phyloP scores from a whole-genome alignment of 2,329 filamentous ascomycete species.

The Tolypocladium tropicale region DNA sequence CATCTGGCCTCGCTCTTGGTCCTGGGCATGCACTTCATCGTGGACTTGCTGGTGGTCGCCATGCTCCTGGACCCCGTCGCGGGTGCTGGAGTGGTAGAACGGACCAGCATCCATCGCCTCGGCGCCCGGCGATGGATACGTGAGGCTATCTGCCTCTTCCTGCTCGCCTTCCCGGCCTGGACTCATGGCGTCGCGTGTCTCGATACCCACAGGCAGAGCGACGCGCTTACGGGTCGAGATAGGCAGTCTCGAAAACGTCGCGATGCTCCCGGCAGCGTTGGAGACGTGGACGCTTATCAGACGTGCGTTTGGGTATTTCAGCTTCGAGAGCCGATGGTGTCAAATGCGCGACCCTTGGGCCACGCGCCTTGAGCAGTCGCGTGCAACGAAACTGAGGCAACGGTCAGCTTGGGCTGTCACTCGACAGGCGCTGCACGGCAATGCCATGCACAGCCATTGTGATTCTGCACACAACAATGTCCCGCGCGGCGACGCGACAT shows the following conservation, averaged over 20 bases:
- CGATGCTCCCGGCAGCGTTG: neutral
- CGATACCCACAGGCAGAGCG: neutral
- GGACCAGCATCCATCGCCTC: constrained; percentile 32
- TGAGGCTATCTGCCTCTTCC: constrained; percentile 25
- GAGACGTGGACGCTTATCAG: neutral
- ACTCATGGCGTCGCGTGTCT: constrained; percentile 14
- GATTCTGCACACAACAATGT: constrained; percentile 1
- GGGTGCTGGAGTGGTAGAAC: constrained; percentile 31
- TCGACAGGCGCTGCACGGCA: neutral
- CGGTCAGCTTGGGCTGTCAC: constrained; percentile 9
- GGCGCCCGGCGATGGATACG: constrained; percentile 36
- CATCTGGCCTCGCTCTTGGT: constrained; percentile 20
- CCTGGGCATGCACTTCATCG: constrained; percentile 17
- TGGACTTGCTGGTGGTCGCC: constrained; percentile 19
- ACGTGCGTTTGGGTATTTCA: neutral
- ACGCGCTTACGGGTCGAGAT: neutral
- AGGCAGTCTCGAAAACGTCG: neutral
- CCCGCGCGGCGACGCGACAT: neutral
- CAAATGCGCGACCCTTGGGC: constrained; percentile 1
- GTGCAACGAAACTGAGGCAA: constrained; percentile 7
- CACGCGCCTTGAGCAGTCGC: constrained; percentile 4
- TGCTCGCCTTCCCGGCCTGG: constrained; percentile 22
- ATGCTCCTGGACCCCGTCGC: constrained; percentile 21
- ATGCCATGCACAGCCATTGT: constrained; percentile 1
- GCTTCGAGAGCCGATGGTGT: neutral